Evolutionary conservation across 768 basidiomycete species (phyloP).

Genomic region (Boletus barrowsii): DNA sequence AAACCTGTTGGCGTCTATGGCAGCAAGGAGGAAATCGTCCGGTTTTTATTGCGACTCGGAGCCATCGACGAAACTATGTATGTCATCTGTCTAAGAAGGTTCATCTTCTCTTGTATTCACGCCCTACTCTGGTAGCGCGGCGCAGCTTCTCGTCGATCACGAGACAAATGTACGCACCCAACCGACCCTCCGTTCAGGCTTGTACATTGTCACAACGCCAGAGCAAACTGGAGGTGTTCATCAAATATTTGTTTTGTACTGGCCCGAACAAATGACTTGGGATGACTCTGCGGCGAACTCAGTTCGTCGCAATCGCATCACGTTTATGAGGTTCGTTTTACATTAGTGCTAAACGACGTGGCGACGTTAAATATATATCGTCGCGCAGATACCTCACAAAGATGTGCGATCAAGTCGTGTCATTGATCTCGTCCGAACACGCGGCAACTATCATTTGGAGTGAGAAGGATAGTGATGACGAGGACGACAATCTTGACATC

Average conservation of each 20-base stretch:
- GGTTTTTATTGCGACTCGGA: slow-evolving; percentile 38
- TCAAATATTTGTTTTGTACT: slow-evolving; percentile 50
- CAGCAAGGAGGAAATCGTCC: slow-evolving; percentile 47
- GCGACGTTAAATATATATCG: background rate
- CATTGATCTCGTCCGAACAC: slow-evolving; percentile 49
- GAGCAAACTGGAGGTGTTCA: slow-evolving; percentile 3
- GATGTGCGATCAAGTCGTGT: slow-evolving; percentile 53
- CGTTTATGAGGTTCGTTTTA: slow-evolving; percentile 54
- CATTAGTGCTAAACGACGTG: background rate
- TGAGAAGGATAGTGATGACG: slow-evolving; percentile 32
- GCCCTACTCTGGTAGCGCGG: background rate
- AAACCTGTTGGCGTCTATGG: slow-evolving; percentile 60
- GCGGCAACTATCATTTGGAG: slow-evolving; percentile 44
- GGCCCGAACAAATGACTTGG: slow-evolving; percentile 64
- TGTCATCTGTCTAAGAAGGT: slow-evolving; percentile 7
- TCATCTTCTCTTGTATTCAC: background rate
- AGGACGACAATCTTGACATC: slow-evolving; percentile 4
- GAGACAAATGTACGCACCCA: slow-evolving; percentile 3
- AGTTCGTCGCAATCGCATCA: slow-evolving; percentile 50
- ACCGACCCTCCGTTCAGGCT: slow-evolving; percentile 20
- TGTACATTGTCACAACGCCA: slow-evolving; percentile 16
- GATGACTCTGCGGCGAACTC: slow-evolving; percentile 44
- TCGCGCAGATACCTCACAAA: slow-evolving; percentile 53
- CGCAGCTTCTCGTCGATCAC: slow-evolving; percentile 13
- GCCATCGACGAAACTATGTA: slow-evolving; percentile 41